Conservation (phyloP, 164 flowering plant species). For the Stephania yunnanensis region DNA sequence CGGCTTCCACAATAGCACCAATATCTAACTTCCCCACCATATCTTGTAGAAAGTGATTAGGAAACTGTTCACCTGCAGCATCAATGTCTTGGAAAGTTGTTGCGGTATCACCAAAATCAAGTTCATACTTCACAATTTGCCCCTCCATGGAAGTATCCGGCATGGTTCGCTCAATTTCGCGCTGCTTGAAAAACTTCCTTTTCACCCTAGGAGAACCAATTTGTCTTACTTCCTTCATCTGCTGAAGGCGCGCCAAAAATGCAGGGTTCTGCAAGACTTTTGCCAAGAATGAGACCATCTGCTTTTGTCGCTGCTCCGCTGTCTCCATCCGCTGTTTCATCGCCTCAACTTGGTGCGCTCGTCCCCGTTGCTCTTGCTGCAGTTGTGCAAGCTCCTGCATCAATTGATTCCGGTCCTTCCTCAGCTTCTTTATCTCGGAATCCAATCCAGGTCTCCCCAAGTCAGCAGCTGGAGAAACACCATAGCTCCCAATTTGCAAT, state of each 20-base stretch:
- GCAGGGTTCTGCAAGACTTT: conserved; percentile 63
- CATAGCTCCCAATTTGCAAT: conserved; percentile 31
- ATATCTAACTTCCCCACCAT: conserved; percentile 24
- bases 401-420: conserved; percentile 44
- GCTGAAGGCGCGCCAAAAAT: conserved; percentile 43
- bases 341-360: conserved; percentile 40
- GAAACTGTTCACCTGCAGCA: conserved; percentile 20
- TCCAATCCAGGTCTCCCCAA: conserved; percentile 31
- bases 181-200: conserved; percentile 56
- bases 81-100: conserved; percentile 17
- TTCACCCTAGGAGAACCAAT: conserved; percentile 38
- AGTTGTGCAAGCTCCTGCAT: conserved; percentile 62
- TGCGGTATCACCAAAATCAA: conserved; percentile 16
- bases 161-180: conserved; percentile 16
- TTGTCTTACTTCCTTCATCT: conserved; percentile 33
- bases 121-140: conserved; percentile 37
- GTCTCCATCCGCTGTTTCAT: conserved; percentile 55
- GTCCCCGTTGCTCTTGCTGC: conserved; percentile 61
- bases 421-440: conserved; percentile 50
- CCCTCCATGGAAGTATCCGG: conserved; percentile 27
- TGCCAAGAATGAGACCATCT: conserved; percentile 70
- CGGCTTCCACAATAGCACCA: conserved; percentile 20
- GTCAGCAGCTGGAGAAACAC: conserved; percentile 27
- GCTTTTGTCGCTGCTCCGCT: conserved; percentile 74
- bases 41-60: conserved; percentile 27